Evolutionary conservation across 78 protist genomes (phyloP).

Genomic region (Cavenderia fasciculata): DNA sequence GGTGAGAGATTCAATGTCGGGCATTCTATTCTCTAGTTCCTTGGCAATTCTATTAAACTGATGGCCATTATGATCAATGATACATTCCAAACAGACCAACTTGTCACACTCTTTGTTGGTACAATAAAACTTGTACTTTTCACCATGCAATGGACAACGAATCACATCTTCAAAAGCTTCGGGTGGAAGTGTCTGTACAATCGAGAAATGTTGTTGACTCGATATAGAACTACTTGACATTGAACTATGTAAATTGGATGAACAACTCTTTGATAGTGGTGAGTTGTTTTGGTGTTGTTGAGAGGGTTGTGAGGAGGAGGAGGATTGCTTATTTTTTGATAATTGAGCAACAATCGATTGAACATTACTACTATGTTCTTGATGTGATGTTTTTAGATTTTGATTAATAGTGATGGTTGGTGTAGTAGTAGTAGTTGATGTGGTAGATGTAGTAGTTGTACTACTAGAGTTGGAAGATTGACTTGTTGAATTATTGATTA

Average conservation of each 20-base stretch:
- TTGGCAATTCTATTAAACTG: conserved; percentile 1
- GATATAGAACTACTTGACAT: too few species aligned
- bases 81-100: conserved; percentile 32
- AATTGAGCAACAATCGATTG: too few species aligned
- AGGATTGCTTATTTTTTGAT: not conserved
- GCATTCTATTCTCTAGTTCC: conserved; percentile 23
- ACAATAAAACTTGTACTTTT: conserved; percentile 20
- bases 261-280: not conserved
- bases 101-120: conserved; percentile 24
- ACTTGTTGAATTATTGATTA: too few species aligned
- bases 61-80: conserved; percentile 32
- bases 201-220: not conserved
- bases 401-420: not conserved
- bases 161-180: not conserved
- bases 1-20: conserved; percentile 22
- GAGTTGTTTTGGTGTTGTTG: not conserved
- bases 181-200: not conserved
- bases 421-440: not conserved
- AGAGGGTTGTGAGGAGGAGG: not conserved
- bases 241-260: too few species aligned
- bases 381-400: too few species aligned
- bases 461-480: too few species aligned
- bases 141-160: not conserved
- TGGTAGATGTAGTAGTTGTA: not conserved
- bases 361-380: too few species aligned